Base-by-base conservation (phyloP, 164 flowering plant species). In the Liriodendron chinense region DNA sequence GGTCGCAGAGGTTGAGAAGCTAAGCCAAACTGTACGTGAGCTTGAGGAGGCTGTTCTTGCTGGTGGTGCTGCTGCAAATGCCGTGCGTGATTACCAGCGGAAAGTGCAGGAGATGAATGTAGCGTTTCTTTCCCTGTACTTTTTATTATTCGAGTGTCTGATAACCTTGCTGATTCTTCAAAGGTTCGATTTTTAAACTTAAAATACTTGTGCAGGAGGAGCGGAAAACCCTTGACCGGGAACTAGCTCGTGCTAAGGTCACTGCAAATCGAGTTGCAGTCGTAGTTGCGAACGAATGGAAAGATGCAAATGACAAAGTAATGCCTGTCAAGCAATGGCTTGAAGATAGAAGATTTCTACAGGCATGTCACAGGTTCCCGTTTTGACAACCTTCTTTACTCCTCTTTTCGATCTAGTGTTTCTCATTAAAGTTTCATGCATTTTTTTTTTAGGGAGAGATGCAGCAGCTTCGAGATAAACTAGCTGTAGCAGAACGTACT, bases 261-360 rank as follows among this genome's bases (percentile, higher is more conserved):
- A 75, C 86, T 61, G 97, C 97, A 59, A 91, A 91, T 81, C 82
- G 97, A 65, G 97, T 92, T 64, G 97, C 97, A 65, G 83, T 84
- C 70, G 94, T 92, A 1, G 92, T 92, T 70, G 94, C 97, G 61
- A 92, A 92, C 84, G 97, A 92, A 47, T 92, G 94, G 97, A 92
- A 92, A 79, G 97, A 92, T 87, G 91, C 83, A 28, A 88, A 83
- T 83, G 92, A 90, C 81, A 92, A 92, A 88, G 94, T 92, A 34
- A 92, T 92, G 97, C 94, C 97, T 48, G 94, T 92, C 24, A 92
- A 85, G 74, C 94, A 92, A 63, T 92, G 94, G 93, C 88, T 91
- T 73, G 94, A 92, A 71, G 94, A 92, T 74, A 82, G 97, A 74
- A 88, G 81, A 74, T 84, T 89, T 81, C 82, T 85, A 20, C 97